Conservation (phyloP, 495 filamentous ascomycete species). For the Talaromyces borbonicus region DNA sequence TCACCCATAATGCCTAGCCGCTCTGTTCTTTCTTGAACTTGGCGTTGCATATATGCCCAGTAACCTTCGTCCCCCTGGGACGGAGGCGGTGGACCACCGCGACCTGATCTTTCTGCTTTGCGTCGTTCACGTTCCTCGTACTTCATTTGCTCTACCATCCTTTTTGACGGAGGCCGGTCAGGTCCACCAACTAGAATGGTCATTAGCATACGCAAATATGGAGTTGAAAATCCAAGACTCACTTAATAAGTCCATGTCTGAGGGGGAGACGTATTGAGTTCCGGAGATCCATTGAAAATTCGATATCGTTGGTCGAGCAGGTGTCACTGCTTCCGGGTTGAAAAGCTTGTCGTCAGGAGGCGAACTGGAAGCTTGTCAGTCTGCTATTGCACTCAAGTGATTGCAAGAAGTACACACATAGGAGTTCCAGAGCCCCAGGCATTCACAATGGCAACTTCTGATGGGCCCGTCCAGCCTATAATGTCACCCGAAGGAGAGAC, state of each 20-base stretch:
- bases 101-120: constrained; percentile 30
- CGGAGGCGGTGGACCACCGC: constrained; percentile 15
- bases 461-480: constrained; percentile 81
- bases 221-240: constrained; percentile 12
- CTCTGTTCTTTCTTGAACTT: constrained; percentile 83
- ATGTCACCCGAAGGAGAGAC: constrained; percentile 71
- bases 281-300: constrained; percentile 95
- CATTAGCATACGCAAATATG: not conserved
- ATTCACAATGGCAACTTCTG: constrained; percentile 69
- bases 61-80: constrained; percentile 43
- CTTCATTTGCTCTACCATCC: constrained; percentile 58
- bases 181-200: constrained; percentile 61
- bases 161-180: constrained; percentile 71
- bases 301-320: constrained; percentile 85
- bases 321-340: constrained; percentile 61
- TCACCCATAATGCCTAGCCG: constrained; percentile 75
- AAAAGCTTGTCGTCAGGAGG: constrained; percentile 60
- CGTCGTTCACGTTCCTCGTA: constrained; percentile 48
- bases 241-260: constrained; percentile 84
- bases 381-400: constrained; percentile 13
- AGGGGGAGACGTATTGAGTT: constrained; percentile 79
- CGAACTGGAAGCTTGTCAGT: constrained; percentile 29
- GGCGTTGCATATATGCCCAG: constrained; percentile 64
- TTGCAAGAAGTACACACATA: constrained; percentile 28
- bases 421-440: constrained; percentile 65